A percentile compares a stretch with the other conserved stretches of the same genome.
These are phyloP conservation scores for California macrophylla DNA, from an alignment of 441 rosid species.

Conservation along the genomic window DNA sequence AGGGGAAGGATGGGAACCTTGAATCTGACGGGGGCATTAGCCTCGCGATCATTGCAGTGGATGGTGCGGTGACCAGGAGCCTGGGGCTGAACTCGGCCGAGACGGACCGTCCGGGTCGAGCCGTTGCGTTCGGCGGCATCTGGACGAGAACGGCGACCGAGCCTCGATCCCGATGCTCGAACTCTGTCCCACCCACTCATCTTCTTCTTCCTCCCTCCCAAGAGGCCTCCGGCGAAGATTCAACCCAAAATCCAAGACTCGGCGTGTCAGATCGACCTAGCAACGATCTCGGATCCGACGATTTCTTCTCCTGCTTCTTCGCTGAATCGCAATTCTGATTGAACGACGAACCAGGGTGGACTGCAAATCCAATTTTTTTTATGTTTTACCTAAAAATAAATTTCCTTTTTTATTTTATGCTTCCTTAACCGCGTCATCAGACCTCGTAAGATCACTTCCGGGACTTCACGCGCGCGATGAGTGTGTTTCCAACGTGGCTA, in stretches of 20 bases:
- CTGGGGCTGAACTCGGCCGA: slow-evolving; percentile 85
- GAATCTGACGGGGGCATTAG: slow-evolving; percentile 59
- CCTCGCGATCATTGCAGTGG: slow-evolving; percentile 80
- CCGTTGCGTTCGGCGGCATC: background rate
- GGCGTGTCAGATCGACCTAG: background rate
- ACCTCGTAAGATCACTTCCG: background rate
- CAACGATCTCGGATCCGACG: background rate
- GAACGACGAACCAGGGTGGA: background rate
- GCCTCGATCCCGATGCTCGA: slow-evolving; percentile 21
- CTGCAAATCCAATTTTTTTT: background rate
- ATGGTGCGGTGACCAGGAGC: slow-evolving; percentile 77
- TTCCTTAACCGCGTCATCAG: background rate
- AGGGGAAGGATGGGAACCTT: slow-evolving; percentile 34
- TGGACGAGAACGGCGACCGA: slow-evolving; percentile 19
- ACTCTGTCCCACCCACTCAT: slow-evolving; percentile 52
- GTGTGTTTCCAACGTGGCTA: background rate
- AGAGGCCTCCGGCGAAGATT: background rate
- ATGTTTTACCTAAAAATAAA: background rate
- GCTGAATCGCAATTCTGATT: background rate
- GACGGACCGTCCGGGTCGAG: slow-evolving; percentile 56
- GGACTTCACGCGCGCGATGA: background rate
- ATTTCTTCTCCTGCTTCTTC: slow-evolving; percentile 6
- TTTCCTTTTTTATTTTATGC: background rate
- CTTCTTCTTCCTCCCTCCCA: slow-evolving; percentile 22
- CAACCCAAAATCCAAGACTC: background rate